phyloP scores from a whole-genome alignment of 2,329 filamentous ascomycete species.

The Epichloe coenophiala region DNA sequence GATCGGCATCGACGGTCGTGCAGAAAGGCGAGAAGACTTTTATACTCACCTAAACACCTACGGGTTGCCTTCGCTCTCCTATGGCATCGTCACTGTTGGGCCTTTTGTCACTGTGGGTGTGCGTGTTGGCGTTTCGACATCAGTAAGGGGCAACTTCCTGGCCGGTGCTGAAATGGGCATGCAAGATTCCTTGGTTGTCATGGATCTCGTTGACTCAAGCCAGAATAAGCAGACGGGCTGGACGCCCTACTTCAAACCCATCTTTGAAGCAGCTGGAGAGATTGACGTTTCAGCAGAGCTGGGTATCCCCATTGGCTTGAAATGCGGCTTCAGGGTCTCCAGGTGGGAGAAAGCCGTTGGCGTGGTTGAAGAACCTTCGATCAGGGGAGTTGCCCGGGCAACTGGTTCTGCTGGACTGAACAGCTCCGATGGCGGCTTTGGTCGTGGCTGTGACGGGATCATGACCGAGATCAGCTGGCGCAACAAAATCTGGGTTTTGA shows the following conservation, averaged over 20 bases:
- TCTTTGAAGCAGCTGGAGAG: conserved; percentile 16
- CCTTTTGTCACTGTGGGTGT: conserved; percentile 13
- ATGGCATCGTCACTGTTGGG: conserved; percentile 14
- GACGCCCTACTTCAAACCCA: conserved; percentile 16
- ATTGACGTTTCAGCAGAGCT: conserved; percentile 13
- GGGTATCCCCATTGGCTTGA: conserved; percentile 16
- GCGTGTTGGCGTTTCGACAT: conserved; percentile 11
- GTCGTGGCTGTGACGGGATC: conserved; percentile 15
- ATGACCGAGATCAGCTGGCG: conserved; percentile 15
- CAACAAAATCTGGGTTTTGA: conserved; percentile 12
- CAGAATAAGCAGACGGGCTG: conserved; percentile 11
- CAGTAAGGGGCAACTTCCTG: conserved; percentile 14
- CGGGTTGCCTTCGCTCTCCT: conserved; percentile 13
- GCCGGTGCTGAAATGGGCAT: conserved; percentile 16
- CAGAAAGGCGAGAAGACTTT: conserved; percentile 10
- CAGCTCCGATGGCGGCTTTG: conserved; percentile 8
- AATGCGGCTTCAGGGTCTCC: conserved; percentile 12
- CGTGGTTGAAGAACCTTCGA: conserved; percentile 15
- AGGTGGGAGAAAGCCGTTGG: conserved; percentile 11
- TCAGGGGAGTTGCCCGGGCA: conserved; percentile 12
- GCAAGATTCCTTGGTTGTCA: conserved; percentile 3
- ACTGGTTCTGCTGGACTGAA: conserved; percentile 8
- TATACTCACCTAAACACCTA: conserved; percentile 11
- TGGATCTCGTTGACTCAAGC: conserved; percentile 13
- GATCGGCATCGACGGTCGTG: conserved; percentile 17